Base-by-base conservation (phyloP, 768 basidiomycete genomes). In the Leucocoprinus leucothites region DNA sequence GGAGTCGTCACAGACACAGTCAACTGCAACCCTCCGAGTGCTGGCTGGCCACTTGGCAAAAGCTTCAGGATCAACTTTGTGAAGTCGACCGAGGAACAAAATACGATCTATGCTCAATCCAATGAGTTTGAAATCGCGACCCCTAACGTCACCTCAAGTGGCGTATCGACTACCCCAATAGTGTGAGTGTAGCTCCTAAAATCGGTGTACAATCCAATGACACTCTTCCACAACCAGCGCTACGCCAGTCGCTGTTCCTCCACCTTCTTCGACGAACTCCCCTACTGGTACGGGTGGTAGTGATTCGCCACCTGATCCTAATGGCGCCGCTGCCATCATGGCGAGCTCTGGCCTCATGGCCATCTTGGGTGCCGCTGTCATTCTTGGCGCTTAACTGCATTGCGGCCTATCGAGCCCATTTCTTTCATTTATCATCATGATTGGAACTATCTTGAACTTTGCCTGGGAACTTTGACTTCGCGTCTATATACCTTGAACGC, bases 31-130 rank as follows among this genome's bases (percentile, higher is more conserved):
- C 73, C 86, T 19, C 85, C 87, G 3, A 80, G 76, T 49, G 76
- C 74, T 26, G 86, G 86, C 14, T 92, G 87, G 84, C 82, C 84
- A 5, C 44, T 67, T n/a, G 87, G 85, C 53, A 52, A 60, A 31
- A 73, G 69, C 34, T 94, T 81, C 80, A 85, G 81, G 54, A 77
- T 95, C 69, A 91, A 94, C 73, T 68, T 94, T 24, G 82, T 86
- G 57, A 62, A 74, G 60, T 75, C 80, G 60, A 58, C 74, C 2
- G 53, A 77, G 18, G 49, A 82, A 51, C 70, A 80, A 21, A 63
- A 67, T 66, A 69, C 70, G 48, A 83, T 94, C 60, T 77, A 82
- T 51, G 89, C 91, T 36, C 90, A 94, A 70, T 91, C 89, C 16
- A 49, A 53, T 24, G 65, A 81, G 53, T 94, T 93, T 69, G 70